These are phyloP conservation scores for Venturia carpophila DNA, from an alignment of 2,329 filamentous ascomycete genomes.

Conservation along the genomic window DNA sequence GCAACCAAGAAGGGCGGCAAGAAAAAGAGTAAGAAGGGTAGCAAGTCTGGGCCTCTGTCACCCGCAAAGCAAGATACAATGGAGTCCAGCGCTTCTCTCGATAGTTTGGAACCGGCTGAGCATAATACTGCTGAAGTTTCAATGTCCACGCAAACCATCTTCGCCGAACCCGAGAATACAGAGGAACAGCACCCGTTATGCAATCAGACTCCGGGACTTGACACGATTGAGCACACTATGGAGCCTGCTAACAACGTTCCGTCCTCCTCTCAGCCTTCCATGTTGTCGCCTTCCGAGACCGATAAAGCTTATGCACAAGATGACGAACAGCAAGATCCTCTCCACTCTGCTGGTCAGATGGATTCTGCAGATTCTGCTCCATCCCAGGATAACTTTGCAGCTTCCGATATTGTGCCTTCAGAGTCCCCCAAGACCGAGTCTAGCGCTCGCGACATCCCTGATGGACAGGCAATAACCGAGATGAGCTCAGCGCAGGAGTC, in stretches of 20 bases:
- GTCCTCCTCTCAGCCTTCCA: neutral
- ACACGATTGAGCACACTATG: neutral
- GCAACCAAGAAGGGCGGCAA: constrained; percentile 14
- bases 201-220: neutral
- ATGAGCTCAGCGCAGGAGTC: neutral
- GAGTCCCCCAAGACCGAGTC: neutral
- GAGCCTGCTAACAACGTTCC: neutral
- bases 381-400: neutral
- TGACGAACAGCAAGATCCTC: neutral
- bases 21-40: constrained; percentile 34
- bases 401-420: neutral
- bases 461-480: neutral
- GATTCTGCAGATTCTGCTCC: neutral
- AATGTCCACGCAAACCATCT: constrained; percentile 2
- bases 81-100: neutral
- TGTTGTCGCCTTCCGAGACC: neutral
- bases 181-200: neutral
- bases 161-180: neutral
- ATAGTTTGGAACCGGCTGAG: neutral
- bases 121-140: neutral
- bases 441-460: neutral
- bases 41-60: constrained; percentile 16
- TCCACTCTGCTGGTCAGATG: neutral
- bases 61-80: neutral
- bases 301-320: neutral